Evolutionary conservation across 768 basidiomycete genomes (phyloP).

Genomic region (Chalciporus piperatus): DNA sequence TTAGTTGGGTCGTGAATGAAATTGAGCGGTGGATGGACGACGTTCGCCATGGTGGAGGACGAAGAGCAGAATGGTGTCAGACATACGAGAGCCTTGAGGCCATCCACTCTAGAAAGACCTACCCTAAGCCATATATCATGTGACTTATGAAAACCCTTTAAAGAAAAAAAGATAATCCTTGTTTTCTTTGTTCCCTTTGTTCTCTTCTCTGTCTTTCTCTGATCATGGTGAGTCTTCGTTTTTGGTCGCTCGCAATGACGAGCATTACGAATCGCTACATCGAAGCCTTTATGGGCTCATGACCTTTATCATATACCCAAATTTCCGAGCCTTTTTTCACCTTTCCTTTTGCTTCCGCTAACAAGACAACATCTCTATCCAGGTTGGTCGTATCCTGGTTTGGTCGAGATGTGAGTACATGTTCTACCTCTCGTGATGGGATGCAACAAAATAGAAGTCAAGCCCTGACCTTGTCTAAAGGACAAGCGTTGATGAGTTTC

Average conservation of each 20-base stretch:
- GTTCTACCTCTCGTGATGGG: constrained; percentile 37
- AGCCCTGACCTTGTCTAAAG: constrained; percentile 80
- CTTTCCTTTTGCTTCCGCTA: constrained; percentile 9
- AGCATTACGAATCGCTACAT: constrained; percentile 85
- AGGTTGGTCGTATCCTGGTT: neutral
- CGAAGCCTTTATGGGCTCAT: constrained; percentile 61
- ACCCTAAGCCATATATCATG: constrained; percentile 36
- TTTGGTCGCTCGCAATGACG: constrained; percentile 46
- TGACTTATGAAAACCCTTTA: constrained; percentile 21
- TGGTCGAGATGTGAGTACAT: constrained; percentile 33
- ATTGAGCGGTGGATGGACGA: constrained; percentile 62
- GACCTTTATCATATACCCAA: constrained; percentile 80
- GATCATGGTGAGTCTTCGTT: constrained; percentile 33
- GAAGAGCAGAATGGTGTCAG: constrained; percentile 8
- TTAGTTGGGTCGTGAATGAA: constrained; percentile 58
- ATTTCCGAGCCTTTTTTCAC: constrained; percentile 66
- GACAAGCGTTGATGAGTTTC: constrained; percentile 71
- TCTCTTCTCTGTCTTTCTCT: neutral
- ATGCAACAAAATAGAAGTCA: constrained; percentile 86
- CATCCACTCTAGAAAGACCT: constrained; percentile 17
- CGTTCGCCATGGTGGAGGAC: constrained; percentile 62
- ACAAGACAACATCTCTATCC: neutral
- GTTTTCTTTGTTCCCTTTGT: neutral
- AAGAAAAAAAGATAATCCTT: neutral
- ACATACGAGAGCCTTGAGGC: constrained; percentile 9